Evolutionary conservation across 768 basidiomycete genomes (phyloP), one percentile per base, ranked within the genome.

Genomic region (Candolleomyces aberdarensis): DNA sequence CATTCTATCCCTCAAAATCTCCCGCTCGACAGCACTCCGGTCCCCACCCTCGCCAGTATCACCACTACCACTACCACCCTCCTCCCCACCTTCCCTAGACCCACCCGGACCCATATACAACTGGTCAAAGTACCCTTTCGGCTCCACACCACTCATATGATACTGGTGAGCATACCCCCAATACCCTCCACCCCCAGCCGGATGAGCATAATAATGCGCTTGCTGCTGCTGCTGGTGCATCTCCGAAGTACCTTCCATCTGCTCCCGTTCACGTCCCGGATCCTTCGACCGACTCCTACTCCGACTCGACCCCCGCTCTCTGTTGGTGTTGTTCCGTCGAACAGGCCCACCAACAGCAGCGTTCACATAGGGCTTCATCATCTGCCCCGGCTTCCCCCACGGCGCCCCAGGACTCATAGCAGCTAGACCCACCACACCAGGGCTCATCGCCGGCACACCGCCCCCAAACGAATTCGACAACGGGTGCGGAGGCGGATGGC

Each of bases 351-450:
- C 81, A 1, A 80, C 79, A 39, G 81, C 77, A 4, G 78, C 74
- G 53, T 81, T 80, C 49, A 80, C 79, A 56, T 72, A 73, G 32
- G 79, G 76, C 58, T 80, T 78, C 50, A 72, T 66, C 39, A 70
- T 64, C 11, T 74, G 72, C 11, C 78, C 83, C 39, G 81, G 85
- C 64, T 74, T 83, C 53, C 83, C 88, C 85, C 86, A 94, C 72
- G 88, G 89, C 43, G 85, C 84, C 14, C 86, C 89, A 31, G 91
- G 89, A 15, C 84, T 85, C 83, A 92, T 88, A 15, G 85, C 79
- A 13, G 84, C 78, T 13, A 26, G 85, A 86, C 0, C 92, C 91
- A 0, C 91, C 88, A 77, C 91, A 53, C 17, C 61, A 52, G 17
- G 63, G 87, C 29, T 83, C 74, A 32, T 71, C 36, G 36, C 36